Percentiles rank a stretch among this genome's conserved stretches.
Conservation (phyloP, 169 alveolate species). For the Eimeria sp. region DNA sequence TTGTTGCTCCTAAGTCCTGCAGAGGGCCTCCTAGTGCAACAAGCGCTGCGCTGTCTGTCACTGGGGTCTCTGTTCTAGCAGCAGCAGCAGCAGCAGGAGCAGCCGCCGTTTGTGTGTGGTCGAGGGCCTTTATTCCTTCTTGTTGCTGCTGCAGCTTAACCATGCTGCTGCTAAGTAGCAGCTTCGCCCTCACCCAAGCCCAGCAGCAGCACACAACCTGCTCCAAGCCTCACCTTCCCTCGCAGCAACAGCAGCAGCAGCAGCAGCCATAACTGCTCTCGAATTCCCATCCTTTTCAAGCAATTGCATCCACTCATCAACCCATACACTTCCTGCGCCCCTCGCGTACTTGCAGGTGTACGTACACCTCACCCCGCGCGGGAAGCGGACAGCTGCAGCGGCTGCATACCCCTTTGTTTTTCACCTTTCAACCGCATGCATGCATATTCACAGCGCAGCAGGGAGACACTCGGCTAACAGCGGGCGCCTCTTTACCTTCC, state of each 20-base stretch:
- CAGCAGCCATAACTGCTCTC: neutral
- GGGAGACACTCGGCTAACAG: neutral
- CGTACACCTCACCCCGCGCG: neutral
- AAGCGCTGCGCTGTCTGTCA: conserved; percentile 48
- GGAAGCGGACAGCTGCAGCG: conserved; percentile 13
- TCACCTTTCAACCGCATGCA: neutral
- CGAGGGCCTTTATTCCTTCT: neutral
- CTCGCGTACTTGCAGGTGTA: neutral
- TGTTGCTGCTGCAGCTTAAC: conserved; percentile 28
- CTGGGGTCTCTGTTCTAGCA: conserved; percentile 22
- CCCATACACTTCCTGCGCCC: neutral
- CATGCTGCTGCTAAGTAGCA: conserved; percentile 18
- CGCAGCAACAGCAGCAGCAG: conserved; percentile 39
- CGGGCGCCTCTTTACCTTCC: too few species aligned
- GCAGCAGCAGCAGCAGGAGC: neutral
- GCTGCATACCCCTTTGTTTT: neutral
- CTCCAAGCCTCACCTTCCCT: neutral
- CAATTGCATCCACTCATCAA: neutral
- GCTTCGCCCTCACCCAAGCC: neutral
- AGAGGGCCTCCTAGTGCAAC: conserved; percentile 18
- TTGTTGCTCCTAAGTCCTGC: neutral
- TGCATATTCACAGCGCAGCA: conserved; percentile 10
- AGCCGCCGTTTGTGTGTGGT: conserved; percentile 27
- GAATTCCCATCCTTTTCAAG: neutral
- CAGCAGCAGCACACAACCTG: conserved; percentile 25